Evolutionary conservation across 352 stramenopile species (phyloP).

Genomic region (Pythium brachiatum): DNA sequence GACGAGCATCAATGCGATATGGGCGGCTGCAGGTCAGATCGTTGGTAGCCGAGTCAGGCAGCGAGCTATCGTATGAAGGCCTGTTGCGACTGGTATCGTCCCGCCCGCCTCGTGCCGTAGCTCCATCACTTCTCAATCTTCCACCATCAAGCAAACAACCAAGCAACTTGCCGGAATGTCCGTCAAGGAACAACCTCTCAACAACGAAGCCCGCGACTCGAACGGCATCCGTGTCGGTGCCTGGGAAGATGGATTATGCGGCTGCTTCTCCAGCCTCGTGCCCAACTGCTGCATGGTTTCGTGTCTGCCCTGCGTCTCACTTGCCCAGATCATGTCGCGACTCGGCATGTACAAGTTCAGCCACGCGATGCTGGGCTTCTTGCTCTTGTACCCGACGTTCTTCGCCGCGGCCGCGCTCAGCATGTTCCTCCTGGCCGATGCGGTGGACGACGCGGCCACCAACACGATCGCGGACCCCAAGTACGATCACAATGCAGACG

Average conservation of each 20-base stretch:
- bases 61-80: no score
- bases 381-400: background rate
- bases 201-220: slow-evolving; percentile 18
- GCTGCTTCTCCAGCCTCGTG: slow-evolving; percentile 31
- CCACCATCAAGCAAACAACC: background rate
- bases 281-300: slow-evolving; percentile 38
- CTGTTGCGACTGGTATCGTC: no score
- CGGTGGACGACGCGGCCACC: background rate
- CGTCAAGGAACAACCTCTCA: background rate
- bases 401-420: background rate
- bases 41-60: no score
- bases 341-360: background rate
- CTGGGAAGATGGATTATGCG: slow-evolving; percentile 29
- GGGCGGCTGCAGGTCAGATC: background rate
- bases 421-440: background rate
- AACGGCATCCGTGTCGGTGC: slow-evolving; percentile 22
- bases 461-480: background rate
- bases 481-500: no score
- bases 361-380: background rate
- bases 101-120: no score
- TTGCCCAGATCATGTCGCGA: background rate
- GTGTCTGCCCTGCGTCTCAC: slow-evolving; percentile 31
- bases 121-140: no score
- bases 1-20: slow-evolving; percentile 7
- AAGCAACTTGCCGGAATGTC: background rate